These are phyloP conservation scores for Entomortierella parvispora DNA, from an alignment of 192 early-diverging fungal genomes.

Conservation along the genomic window DNA sequence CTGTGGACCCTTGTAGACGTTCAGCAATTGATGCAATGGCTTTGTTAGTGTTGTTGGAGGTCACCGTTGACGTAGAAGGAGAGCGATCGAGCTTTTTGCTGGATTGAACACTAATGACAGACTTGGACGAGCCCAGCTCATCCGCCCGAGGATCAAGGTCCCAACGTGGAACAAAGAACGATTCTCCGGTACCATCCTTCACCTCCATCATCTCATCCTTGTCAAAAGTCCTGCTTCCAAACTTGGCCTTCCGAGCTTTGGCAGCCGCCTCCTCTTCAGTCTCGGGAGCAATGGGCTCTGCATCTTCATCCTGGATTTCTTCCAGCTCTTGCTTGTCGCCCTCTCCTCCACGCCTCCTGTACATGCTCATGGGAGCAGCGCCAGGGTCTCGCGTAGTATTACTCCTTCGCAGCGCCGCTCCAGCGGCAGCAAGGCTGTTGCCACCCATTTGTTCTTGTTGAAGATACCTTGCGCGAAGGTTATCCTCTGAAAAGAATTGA, in stretches of 20 bases:
- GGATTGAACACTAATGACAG: constrained; percentile 45
- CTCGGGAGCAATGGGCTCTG: background rate
- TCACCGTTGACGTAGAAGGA: constrained; percentile 15
- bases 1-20: constrained; percentile 21
- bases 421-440: constrained; percentile 35
- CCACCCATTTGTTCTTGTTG: constrained; percentile 38
- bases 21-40: constrained; percentile 26
- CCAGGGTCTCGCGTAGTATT: constrained; percentile 40
- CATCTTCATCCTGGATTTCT: constrained; percentile 7
- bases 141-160: constrained; percentile 44
- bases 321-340: constrained; percentile 43
- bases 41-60: constrained; percentile 14
- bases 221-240: constrained; percentile 47
- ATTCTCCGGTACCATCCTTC: constrained; percentile 46
- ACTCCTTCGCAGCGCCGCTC: constrained; percentile 41
- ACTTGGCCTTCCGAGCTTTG: constrained; percentile 38
- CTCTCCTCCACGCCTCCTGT: constrained; percentile 7
- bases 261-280: constrained; percentile 13
- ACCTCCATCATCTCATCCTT: constrained; percentile 54
- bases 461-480: constrained; percentile 39
- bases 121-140: constrained; percentile 40
- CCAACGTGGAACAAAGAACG: constrained; percentile 52
- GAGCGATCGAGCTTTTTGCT: constrained; percentile 41
- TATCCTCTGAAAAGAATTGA: constrained; percentile 54
- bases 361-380: background rate